Base-by-base conservation (phyloP, 805 yeast species). In the Diddensiella caesifluorescens region DNA sequence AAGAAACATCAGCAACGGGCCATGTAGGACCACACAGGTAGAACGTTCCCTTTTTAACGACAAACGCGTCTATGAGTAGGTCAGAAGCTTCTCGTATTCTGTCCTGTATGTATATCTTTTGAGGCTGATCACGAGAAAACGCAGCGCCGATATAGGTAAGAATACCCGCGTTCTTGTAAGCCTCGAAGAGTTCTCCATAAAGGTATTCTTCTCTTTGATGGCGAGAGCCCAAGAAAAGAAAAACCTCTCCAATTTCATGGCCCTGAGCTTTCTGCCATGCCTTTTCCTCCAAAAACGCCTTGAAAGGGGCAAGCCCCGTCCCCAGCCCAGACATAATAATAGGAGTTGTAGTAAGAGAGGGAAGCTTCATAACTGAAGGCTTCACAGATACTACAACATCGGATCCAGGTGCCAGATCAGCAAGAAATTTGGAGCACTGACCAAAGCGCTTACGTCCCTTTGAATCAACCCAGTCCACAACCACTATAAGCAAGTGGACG, bases 21-120 rank as follows among this genome's bases (percentile, higher is more conserved):
- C 97, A 90, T 2, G 97, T 90, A 32, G 97, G 97, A 49, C 97
- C 97, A 78, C 97, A 90, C 61, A 90, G 73, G 69, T 90, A 90
- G 76, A 90, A 90, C 20, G 88, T 80, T 44, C 97, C 97, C 44
- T 80, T 69, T 67, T 88, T 74, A 49, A 70, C 67, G 33, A 80
- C 82, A 64, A 90, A 77, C 38, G 95, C 89, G 32, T 78, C 84
- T 36, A 83, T 83, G 63, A 90, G 73, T 33, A 77, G 81, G 39
- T 70, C 73, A 56, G 86, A 67, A 45, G 78, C 75, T 61, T 87
- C 86, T 58, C 88, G 76, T 62, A 90, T 90, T 63, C 83, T 79
- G 65, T 90, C 97, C 67, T 90, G 97, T 56, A 90, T 90, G 65
- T 90, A 90, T 50, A 90, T 80, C 75, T 90, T 90, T 62, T 88